Base-by-base conservation (phyloP, 805 yeast genomes). In the Wickerhamia fluorescens region DNA sequence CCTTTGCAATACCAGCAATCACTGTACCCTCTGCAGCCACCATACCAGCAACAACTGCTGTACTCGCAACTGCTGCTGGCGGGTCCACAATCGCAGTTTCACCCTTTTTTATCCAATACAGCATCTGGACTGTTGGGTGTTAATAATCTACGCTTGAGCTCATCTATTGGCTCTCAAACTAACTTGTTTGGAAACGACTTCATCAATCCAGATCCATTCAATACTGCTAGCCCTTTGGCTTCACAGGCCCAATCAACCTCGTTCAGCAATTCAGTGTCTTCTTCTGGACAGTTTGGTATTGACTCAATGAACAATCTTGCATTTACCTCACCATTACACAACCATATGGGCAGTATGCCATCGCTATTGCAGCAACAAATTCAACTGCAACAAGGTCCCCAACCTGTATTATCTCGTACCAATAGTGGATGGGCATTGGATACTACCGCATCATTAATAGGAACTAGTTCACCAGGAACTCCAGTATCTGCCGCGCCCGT, bases 341-440 rank as follows among this genome's bases (percentile, higher is more conserved):
- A 29, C 36, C 29, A 17, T 28, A 31, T 33, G 33, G 32, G 16
- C 34, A 33, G 46, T 23, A 51, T 55, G 52, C 65, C 66, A 2
- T 52, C 66, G 7, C 28, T 27, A 24, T 28, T 30, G 16, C 30
- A 30, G 16, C 40, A 36, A 18, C 40, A 28, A 19, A 26, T 36
- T 21, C 36, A 33, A 10, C 20, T 7, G 11, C 30, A 27, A 11
- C 35, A 29, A 16, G 28, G 23, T 24, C 25, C 52, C 15, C 61
- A 53, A 31, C 55, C 61, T 3, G 36, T 38, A 23, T 46, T 60
- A 31, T 47, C 59, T 2, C 38, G 65, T 20, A 49, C 50, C 17
- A 59, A 51, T 34, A 51, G 59, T 31, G 61, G 61, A 9, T 63
- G 69, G 69, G 17, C 25, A 5, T 37, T 62, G 25, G 66, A 61